These are phyloP conservation scores for Xylariaceae sp. DNA, from an alignment of 2,329 filamentous ascomycete genomes.

Conservation along the genomic window DNA sequence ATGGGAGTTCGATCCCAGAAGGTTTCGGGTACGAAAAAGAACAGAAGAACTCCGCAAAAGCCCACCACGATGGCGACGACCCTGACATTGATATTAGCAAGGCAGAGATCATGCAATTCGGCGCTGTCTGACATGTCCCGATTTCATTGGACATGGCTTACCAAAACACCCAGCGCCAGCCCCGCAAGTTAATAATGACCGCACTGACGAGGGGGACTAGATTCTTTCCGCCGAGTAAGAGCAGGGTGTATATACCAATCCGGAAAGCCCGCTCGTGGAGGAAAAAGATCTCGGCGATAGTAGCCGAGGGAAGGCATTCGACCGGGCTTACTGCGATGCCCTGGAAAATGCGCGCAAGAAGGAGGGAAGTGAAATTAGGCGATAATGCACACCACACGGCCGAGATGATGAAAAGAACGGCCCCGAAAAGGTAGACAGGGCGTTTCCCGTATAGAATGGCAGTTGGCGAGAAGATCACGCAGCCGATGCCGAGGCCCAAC, in stretches of 20 bases:
- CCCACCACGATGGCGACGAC: conserved; percentile 76
- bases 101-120: background rate
- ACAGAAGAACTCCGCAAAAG: conserved; percentile 64
- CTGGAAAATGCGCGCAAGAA: conserved; percentile 78
- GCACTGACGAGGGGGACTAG: conserved; percentile 82
- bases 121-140: background rate
- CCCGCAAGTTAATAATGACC: conserved; percentile 67
- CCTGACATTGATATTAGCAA: conserved; percentile 39
- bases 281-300: conserved; percentile 94
- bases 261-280: conserved; percentile 85
- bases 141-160: conserved; percentile 35
- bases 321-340: conserved; percentile 84
- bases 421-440: conserved; percentile 76
- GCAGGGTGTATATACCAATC: conserved; percentile 84
- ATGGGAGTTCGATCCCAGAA: conserved; percentile 85
- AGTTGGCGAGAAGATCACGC: conserved; percentile 78
- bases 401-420: conserved; percentile 69
- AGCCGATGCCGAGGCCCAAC: conserved; percentile 84
- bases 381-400: conserved; percentile 84
- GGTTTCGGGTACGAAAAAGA: conserved; percentile 89
- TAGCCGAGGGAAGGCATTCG: conserved; percentile 87
- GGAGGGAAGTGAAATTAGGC: conserved; percentile 70
- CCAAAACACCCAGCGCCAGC: conserved; percentile 92
- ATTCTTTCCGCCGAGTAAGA: conserved; percentile 88
- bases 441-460: conserved; percentile 88